Percentiles rank a stretch among this genome's conserved stretches.
phyloP scores from a whole-genome alignment of 805 yeast genomes.

The Candida michaelii region DNA sequence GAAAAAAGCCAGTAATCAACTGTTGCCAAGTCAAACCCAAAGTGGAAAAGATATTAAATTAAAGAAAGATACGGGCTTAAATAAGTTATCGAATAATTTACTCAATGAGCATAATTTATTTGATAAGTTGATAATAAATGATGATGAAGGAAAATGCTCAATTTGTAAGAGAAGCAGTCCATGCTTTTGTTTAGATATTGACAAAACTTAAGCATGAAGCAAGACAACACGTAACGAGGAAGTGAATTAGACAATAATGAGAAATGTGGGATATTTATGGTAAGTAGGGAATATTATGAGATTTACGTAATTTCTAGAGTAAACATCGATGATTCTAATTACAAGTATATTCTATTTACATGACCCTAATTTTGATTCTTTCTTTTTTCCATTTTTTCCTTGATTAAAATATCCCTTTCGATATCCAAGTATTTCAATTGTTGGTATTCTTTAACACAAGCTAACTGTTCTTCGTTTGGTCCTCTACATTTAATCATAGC shows the following conservation, averaged over 20 bases:
- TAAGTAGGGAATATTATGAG: slow-evolving; percentile 3
- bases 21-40: not conserved
- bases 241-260: too few species aligned
- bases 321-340: too few species aligned
- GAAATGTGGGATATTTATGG: slow-evolving; percentile 1
- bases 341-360: slow-evolving; percentile 9
- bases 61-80: not conserved
- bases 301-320: not conserved
- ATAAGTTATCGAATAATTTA: slow-evolving; percentile 10
- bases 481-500: slow-evolving; percentile 66
- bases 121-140: slow-evolving; percentile 17
- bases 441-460: slow-evolving; percentile 63
- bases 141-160: slow-evolving; percentile 24
- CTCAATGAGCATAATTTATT: slow-evolving; percentile 17
- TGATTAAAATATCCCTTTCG: slow-evolving; percentile 64
- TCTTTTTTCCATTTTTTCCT: slow-evolving; percentile 44
- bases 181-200: slow-evolving; percentile 44
- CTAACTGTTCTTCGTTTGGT: slow-evolving; percentile 57
- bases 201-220: too few species aligned
- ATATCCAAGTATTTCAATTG: slow-evolving; percentile 63
- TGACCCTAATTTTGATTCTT: not conserved
- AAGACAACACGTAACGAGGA: too few species aligned
- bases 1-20: slow-evolving; percentile 5
- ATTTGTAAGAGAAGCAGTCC: slow-evolving; percentile 36
- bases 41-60: not conserved